Evolutionary conservation across 805 yeast species (phyloP), one percentile per base, ranked within the genome.

Genomic region (Candida odintsovae): DNA sequence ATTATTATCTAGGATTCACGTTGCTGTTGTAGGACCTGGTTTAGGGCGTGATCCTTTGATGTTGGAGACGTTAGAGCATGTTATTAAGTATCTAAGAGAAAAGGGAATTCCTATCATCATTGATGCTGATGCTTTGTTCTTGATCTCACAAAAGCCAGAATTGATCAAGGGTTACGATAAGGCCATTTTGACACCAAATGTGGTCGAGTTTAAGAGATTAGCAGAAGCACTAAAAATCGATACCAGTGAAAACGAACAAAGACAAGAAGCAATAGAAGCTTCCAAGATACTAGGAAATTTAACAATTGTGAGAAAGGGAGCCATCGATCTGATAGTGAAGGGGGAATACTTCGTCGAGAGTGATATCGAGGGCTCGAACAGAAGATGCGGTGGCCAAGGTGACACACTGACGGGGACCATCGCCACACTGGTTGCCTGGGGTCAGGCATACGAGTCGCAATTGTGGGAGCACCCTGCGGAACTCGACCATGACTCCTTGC

Each of bases 331-430:
- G 33, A 83, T 90, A 11, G 83, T 80, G 6, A 68, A 73, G 43
- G 78, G 77, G 2, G 69, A 66, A 4, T 58, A 63, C 5, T 56
- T 67, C 6, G 51, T 86, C 7, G 55, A 66, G 3, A 76, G 73
- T 50, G 72, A 71, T 31, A 58, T 69, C 28, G 56, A 62, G 15
- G 97, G 98, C 1, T 83, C 94, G 7, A 65, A 68, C 42, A 84
- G 87, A 58, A 73, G 99, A 45, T 95, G 87, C 8, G 97, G 97
- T 12, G 99, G 99, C 0, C 98, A 94, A 67, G 99, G 99, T 22
- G 99, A 94, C 57, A 86, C 97, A 0, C 64, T 94, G 36, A 78
- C 92, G 0, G 99, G 99, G 0, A 70, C 87, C 21, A 66, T 90
- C n/a, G 90, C 90, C 1, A 83, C 96, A 0, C 71, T 92, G 57